Percentiles rank a stretch among this genome's conserved stretches.
These are phyloP conservation scores for Paxillus rubicundulus DNA, from an alignment of 768 basidiomycete genomes.

Conservation along the genomic window DNA sequence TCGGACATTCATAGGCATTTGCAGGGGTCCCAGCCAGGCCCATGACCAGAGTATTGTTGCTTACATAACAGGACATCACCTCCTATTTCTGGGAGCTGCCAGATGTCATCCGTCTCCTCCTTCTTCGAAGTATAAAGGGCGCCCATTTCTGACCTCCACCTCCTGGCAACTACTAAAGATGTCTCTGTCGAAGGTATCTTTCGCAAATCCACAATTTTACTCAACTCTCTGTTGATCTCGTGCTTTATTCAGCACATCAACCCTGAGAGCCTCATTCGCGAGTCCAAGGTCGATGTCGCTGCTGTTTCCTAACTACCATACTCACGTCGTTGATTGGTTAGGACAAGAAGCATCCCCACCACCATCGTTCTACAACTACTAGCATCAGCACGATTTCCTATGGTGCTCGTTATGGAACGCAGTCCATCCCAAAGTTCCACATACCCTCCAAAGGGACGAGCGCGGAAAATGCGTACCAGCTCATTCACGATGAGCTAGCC, in stretches of 20 bases:
- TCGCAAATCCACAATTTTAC: neutral
- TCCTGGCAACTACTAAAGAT: slow-evolving; percentile 36
- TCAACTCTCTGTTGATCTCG: neutral
- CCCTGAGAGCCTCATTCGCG: slow-evolving; percentile 60
- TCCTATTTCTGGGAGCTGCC: neutral
- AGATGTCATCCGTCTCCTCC: no score
- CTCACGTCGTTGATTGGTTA: slow-evolving; percentile 19
- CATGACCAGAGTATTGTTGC: no score
- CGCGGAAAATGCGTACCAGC: slow-evolving; percentile 51
- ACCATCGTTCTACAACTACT: slow-evolving; percentile 32
- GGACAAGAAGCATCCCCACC: slow-evolving; percentile 46
- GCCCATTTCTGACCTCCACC: slow-evolving; percentile 2
- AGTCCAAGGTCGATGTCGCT: slow-evolving; percentile 44
- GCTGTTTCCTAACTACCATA: neutral
- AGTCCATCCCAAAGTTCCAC: slow-evolving; percentile 67
- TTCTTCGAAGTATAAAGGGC: no score
- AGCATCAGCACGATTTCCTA: slow-evolving; percentile 42
- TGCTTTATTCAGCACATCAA: slow-evolving; percentile 54
- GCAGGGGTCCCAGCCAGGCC: no score
- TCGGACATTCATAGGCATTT: no score
- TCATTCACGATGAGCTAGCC: slow-evolving; percentile 62
- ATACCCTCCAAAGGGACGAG: slow-evolving; percentile 59
- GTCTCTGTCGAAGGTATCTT: slow-evolving; percentile 58
- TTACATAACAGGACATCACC: neutral
- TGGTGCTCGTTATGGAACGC: slow-evolving; percentile 63